These are phyloP conservation scores for Graphium sp. DNA, from an alignment of 2,329 filamentous ascomycete species.

Conservation along the genomic window DNA sequence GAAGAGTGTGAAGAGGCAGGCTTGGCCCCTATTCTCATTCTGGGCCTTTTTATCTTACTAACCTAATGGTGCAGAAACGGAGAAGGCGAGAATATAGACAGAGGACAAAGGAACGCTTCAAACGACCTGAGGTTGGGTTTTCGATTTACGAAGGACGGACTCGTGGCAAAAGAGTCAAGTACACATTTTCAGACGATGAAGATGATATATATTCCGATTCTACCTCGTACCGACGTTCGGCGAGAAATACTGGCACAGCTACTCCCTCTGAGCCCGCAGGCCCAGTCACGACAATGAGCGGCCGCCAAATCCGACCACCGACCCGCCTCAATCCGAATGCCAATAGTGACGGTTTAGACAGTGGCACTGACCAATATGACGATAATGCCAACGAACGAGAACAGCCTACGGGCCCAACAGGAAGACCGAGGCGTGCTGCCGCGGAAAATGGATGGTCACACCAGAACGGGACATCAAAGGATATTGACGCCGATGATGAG, in stretches of 20 bases:
- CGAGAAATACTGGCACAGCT: conserved; percentile 56
- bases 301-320: conserved; percentile 63
- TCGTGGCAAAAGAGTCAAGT: conserved; percentile 87
- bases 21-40: conserved; percentile 4
- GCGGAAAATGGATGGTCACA: conserved; percentile 11
- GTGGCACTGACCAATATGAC: conserved; percentile 11
- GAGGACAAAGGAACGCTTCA: conserved; percentile 71
- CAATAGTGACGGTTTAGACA: too few relatives aligned
- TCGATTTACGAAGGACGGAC: conserved; percentile 94
- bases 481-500: conserved; percentile 39
- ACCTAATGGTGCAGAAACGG: conserved; percentile 54
- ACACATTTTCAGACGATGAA: conserved; percentile 87
- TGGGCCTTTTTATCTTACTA: conserved; percentile 5
- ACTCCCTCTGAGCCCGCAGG: conserved; percentile 53
- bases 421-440: conserved; percentile 32
- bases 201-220: conserved; percentile 53
- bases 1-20: conserved; percentile 80
- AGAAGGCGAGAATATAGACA: conserved; percentile 83
- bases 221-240: conserved; percentile 44
- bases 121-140: conserved; percentile 73
- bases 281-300: conserved; percentile 61
- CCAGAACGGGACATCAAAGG: neutral
- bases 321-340: conserved; percentile 47
- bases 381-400: too few relatives aligned
- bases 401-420: conserved; percentile 20